phyloP scores from a whole-genome alignment of 2,329 filamentous ascomycete species.

The Aspergillus sp. region DNA sequence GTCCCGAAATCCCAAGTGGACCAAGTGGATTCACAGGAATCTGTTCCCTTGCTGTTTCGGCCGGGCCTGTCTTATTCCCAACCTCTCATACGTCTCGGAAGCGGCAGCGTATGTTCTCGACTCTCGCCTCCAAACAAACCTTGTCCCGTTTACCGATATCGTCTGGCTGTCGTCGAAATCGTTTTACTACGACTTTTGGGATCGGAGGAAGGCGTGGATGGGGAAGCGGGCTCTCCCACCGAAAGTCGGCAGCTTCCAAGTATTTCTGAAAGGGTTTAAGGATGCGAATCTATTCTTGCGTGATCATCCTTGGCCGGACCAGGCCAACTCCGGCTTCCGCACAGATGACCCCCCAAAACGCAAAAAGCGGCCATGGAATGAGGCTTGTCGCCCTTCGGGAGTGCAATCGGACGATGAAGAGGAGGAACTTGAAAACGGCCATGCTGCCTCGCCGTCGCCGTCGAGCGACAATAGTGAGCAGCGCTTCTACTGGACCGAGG shows the following conservation, averaged over 20 bases:
- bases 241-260: constrained; percentile 92
- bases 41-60: constrained; percentile 96
- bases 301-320: constrained; percentile 95
- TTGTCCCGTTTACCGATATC: constrained; percentile 95
- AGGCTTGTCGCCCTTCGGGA: constrained; percentile 65
- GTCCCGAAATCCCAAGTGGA: constrained; percentile 96
- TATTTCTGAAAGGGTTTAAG: constrained; percentile 93
- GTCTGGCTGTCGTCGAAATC: constrained; percentile 91
- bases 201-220: constrained; percentile 75
- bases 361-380: constrained; percentile 66
- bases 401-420: constrained; percentile 54
- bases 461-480: constrained; percentile 38
- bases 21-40: constrained; percentile 98
- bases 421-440: constrained; percentile 36
- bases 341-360: constrained; percentile 57
- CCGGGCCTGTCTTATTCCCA: constrained; percentile 88
- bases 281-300: constrained; percentile 92
- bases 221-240: constrained; percentile 78
- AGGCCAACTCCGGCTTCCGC: constrained; percentile 61
- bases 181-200: constrained; percentile 98
- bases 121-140: constrained; percentile 73
- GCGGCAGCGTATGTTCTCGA: constrained; percentile 94
- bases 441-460: constrained; percentile 32
- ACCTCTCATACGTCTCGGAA: constrained; percentile 95
- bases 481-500: constrained; percentile 75